Evolutionary conservation across 805 yeast species (phyloP).

Genomic region (Candida pini): DNA sequence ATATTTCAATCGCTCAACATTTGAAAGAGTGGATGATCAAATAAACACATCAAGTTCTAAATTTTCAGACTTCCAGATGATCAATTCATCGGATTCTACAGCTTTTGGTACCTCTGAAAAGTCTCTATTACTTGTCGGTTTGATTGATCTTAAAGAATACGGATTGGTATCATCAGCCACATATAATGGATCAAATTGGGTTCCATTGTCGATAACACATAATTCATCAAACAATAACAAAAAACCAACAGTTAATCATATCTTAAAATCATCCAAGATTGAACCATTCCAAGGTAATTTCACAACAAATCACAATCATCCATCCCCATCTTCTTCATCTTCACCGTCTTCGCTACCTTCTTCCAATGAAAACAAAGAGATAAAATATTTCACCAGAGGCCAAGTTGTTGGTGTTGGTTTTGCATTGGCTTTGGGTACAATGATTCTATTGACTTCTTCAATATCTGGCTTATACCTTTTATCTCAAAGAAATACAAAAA

Average conservation of each 20-base stretch:
- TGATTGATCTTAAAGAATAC: slow-evolving; percentile 39
- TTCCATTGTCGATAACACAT: slow-evolving; percentile 50
- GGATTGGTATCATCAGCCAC: slow-evolving; percentile 59
- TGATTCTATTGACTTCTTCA: slow-evolving; percentile 32
- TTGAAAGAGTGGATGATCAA: slow-evolving; percentile 39
- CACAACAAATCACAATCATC: slow-evolving; percentile 4
- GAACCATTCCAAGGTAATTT: slow-evolving; percentile 1
- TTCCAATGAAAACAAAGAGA: slow-evolving; percentile 1
- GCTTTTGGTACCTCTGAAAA: slow-evolving; percentile 28
- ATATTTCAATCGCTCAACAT: slow-evolving; percentile 41
- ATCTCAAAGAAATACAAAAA: slow-evolving; percentile 34
- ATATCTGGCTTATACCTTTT: slow-evolving; percentile 33
- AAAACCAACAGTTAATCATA: slow-evolving; percentile 20
- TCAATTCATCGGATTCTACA: slow-evolving; percentile 31
- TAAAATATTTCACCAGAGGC: slow-evolving; percentile 40
- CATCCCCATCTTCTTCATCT: slow-evolving; percentile 5
- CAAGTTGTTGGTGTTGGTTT: slow-evolving; percentile 64
- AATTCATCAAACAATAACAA: slow-evolving; percentile 21
- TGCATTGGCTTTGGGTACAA: slow-evolving; percentile 58
- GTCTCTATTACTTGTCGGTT: slow-evolving; percentile 55
- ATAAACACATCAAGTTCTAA: slow-evolving; percentile 26
- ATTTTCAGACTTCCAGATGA: slow-evolving; percentile 35
- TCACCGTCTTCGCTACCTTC: slow-evolving; percentile 6
- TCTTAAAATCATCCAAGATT: slow-evolving; percentile 11
- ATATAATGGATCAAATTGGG: slow-evolving; percentile 63